Conservation (phyloP, 768 basidiomycete genomes). For the Panaeolus cyanescens region DNA sequence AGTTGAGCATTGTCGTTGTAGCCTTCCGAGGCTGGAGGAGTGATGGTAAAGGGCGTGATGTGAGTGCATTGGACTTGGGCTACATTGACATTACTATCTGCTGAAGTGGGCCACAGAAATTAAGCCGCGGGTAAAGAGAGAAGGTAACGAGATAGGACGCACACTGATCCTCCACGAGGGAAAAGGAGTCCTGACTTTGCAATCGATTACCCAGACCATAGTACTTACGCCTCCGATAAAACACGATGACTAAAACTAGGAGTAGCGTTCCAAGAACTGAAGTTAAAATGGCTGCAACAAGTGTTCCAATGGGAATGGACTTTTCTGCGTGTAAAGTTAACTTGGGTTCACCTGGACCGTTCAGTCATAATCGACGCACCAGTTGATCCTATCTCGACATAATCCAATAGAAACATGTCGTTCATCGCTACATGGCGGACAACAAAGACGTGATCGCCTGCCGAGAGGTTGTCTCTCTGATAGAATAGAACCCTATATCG, state of each 20-base stretch:
- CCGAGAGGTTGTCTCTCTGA: not conserved
- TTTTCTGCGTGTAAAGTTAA: not conserved
- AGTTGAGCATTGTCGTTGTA: no score
- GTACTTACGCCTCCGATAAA: not conserved
- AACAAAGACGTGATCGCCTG: not conserved
- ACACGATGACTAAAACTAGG: not conserved
- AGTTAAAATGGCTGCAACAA: not conserved
- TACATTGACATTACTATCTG: no score
- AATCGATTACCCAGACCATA: no score
- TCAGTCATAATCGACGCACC: not conserved
- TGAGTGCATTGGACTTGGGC: no score
- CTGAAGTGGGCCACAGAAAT: no score
- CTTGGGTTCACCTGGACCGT: not conserved
- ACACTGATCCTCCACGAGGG: no score
- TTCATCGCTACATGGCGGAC: not conserved
- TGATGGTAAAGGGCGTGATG: no score
- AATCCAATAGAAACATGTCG: not conserved
- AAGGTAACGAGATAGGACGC: no score
- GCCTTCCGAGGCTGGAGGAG: no score
- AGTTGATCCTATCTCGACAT: not conserved
- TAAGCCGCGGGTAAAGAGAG: no score
- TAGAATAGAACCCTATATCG: not conserved
- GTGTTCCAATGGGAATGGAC: not conserved
- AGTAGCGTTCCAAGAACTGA: not conserved
- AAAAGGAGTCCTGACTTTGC: no score